Percentiles rank a stretch among this genome's conserved stretches.
phyloP scores from a whole-genome alignment of 495 filamentous ascomycete species.

The Hypoxylon fuscum region DNA sequence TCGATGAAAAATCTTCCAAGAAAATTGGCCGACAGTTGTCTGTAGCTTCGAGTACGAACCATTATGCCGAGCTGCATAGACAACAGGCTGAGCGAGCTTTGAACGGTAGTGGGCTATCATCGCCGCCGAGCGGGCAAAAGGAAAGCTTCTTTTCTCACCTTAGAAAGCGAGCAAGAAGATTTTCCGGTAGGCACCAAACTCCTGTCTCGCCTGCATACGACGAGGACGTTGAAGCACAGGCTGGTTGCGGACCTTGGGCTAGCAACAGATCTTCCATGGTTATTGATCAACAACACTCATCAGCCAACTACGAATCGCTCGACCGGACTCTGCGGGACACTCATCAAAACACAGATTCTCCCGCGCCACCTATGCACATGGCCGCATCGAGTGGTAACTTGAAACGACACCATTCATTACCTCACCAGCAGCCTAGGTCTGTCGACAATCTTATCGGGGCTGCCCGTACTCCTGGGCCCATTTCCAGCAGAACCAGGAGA shows the following conservation, averaged over 20 bases:
- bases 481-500: slow-evolving; percentile 85
- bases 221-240: slow-evolving; percentile 85
- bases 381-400: slow-evolving; percentile 61
- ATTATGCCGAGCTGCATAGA: slow-evolving; percentile 84
- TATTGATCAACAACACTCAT: slow-evolving; percentile 68
- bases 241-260: slow-evolving; percentile 88
- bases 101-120: slow-evolving; percentile 77
- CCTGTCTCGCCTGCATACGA: slow-evolving; percentile 77
- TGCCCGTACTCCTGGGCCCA: slow-evolving; percentile 64
- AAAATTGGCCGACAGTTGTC: slow-evolving; percentile 98
- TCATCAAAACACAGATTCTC: slow-evolving; percentile 69
- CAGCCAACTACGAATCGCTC: slow-evolving; percentile 70
- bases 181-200: slow-evolving; percentile 88
- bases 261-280: slow-evolving; percentile 85
- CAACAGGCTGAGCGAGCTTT: slow-evolving; percentile 92
- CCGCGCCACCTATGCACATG: slow-evolving; percentile 63
- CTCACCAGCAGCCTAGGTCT: slow-evolving; percentile 71
- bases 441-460: slow-evolving; percentile 69
- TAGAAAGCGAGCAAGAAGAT: slow-evolving; percentile 88
- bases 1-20: slow-evolving; percentile 79
- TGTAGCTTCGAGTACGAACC: slow-evolving; percentile 90
- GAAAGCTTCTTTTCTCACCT: slow-evolving; percentile 98
- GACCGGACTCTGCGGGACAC: slow-evolving; percentile 82
- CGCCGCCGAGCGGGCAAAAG: slow-evolving; percentile 74
- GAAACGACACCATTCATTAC: slow-evolving; percentile 79